Evolutionary conservation across 1,139 yeast genomes (phyloP).

Genomic region (Wickerhamomyces sp.): DNA sequence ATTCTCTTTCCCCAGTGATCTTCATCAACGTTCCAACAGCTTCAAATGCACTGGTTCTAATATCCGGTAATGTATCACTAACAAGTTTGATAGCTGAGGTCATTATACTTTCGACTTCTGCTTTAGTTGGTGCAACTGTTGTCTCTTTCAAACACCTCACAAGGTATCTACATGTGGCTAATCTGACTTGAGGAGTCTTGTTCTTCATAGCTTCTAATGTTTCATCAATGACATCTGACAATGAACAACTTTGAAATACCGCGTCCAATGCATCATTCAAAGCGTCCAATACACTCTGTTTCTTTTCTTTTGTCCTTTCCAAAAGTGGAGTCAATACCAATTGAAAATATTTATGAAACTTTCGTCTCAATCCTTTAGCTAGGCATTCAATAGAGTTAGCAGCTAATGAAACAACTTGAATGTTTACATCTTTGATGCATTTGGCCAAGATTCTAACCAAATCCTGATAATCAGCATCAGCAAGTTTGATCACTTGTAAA

Average conservation of each 20-base stretch:
- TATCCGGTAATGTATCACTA: conserved; percentile 80
- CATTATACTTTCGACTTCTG: conserved; percentile 56
- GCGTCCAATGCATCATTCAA: conserved; percentile 62
- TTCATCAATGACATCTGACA: conserved; percentile 59
- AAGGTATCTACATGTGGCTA: conserved; percentile 62
- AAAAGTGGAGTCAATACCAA: conserved; percentile 58
- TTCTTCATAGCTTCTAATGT: conserved; percentile 57
- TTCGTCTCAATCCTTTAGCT: conserved; percentile 59
- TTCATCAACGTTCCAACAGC: conserved; percentile 81
- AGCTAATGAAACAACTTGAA: conserved; percentile 80
- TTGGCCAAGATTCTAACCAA: conserved; percentile 59
- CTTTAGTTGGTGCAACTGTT: conserved; percentile 40
- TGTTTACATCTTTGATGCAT: conserved; percentile 79
- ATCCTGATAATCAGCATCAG: conserved; percentile 64
- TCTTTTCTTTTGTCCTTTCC: conserved; percentile 87
- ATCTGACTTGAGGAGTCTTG: conserved; percentile 80
- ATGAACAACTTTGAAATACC: conserved; percentile 46
- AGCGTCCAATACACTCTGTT: conserved; percentile 70
- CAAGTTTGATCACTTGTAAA: conserved; percentile 44
- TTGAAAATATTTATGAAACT: conserved; percentile 51
- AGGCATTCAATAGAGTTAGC: conserved; percentile 62
- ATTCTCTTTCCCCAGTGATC: conserved; percentile 68
- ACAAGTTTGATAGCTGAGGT: conserved; percentile 51
- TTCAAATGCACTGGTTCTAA: conserved; percentile 75
- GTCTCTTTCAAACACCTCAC: conserved; percentile 59